Evolutionary conservation across 106 monocot species (phyloP), one percentile per base, ranked within the genome.

Genomic region (Hemerocallis citrina): DNA sequence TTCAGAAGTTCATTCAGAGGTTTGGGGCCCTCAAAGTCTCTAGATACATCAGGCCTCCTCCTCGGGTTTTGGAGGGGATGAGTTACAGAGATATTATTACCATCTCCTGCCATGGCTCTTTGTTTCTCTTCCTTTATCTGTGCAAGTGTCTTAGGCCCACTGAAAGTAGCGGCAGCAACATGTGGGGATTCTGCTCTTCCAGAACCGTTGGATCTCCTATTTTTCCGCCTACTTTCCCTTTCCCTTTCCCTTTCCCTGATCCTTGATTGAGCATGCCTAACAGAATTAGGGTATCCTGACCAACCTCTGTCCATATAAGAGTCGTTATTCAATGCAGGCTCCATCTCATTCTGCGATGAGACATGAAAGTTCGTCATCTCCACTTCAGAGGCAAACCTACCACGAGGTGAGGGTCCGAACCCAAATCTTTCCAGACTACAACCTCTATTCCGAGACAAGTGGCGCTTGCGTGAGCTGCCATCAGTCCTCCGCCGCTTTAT

Each of bases 71-170:
- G 19, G 46, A n/a, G 30, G 19, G 17, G 27, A 21, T 14, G 5
- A 34, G 10, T 22, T 19, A 1, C 34, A 21, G 31, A 52, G 10
- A 24, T 45, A 20, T 47, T 35, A 20, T 47, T 35, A 11, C 19
- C 49, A 24, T 29, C 29, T 46, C n/a, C 13, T 46, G 34, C 22
- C 29, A 41, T 63, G 46, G 50, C 35, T 75, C 63, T 71, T 14
- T 28, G 67, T 30, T 74, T 82, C 65, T 77, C 82, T 55, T 74
- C 83, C 60, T 68, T 77, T 49, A 84, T 79, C 65, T 84, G 68
- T 35, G 65, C 79, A 48, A 75, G 78, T 13, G 64, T 74, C 69
- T 73, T 84, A 6, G 79, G 79, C 13, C 79, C 64, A 55, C 42
- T 46, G 60, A 83, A 83, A 39, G 24, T 61, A 66, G 31, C 44